A percentile compares a stretch with the other conserved stretches of the same genome.
phyloP scores from a whole-genome alignment of 495 filamentous ascomycete genomes.

The Aspergillus campestris region DNA sequence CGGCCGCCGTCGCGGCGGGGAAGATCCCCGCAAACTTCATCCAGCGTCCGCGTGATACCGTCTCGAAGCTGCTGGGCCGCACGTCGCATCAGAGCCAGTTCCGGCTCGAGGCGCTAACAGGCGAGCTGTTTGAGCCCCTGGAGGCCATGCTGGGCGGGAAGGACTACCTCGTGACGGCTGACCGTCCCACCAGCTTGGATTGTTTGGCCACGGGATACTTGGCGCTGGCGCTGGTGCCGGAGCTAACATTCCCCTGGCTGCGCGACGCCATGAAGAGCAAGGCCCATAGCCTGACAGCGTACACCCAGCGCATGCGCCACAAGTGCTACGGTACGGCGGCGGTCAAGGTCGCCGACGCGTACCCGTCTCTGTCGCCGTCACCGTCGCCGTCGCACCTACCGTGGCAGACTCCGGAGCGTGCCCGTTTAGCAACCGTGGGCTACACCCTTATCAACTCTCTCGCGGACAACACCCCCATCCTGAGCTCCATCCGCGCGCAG shows the following conservation, averaged over 20 bases:
- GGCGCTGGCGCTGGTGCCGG: conserved; percentile 58
- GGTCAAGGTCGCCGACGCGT: background rate
- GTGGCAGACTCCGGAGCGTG: conserved; percentile 29
- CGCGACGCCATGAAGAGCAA: conserved; percentile 49
- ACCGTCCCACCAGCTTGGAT: conserved; percentile 54
- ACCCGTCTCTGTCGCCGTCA: background rate
- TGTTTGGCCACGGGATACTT: conserved; percentile 74
- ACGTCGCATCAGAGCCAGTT: conserved; percentile 46
- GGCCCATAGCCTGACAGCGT: conserved; percentile 45
- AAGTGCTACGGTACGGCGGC: conserved; percentile 32
- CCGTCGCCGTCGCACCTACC: conserved; percentile 19
- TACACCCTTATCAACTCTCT: conserved; percentile 29
- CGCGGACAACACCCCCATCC: conserved; percentile 33
- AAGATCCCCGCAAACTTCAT: conserved; percentile 38
- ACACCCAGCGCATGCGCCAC: conserved; percentile 39
- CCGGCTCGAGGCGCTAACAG: conserved; percentile 58
- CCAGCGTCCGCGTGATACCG: conserved; percentile 30
- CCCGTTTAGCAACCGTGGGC: conserved; percentile 26
- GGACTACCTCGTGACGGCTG: conserved; percentile 42
- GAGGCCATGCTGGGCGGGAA: conserved; percentile 52
- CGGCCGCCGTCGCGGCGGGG: conserved; percentile 32
- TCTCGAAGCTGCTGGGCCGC: conserved; percentile 31
- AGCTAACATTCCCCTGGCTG: conserved; percentile 66
- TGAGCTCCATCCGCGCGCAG: conserved; percentile 29
- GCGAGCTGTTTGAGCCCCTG: conserved; percentile 60